These are phyloP conservation scores for Pulicaria dysenterica DNA, from an alignment of 129 eudicot genomes.

Conservation along the genomic window DNA sequence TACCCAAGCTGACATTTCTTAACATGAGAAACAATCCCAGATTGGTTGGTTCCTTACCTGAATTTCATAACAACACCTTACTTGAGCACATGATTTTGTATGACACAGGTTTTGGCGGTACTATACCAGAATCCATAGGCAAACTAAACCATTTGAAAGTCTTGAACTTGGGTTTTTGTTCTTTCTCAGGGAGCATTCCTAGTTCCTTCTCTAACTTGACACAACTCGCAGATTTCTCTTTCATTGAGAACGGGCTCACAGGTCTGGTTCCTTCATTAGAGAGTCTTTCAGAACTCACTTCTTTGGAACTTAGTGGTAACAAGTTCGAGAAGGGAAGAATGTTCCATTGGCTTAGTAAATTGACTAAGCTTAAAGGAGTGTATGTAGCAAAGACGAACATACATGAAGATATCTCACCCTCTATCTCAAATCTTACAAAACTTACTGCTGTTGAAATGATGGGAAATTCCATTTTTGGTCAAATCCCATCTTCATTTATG, in stretches of 20 bases:
- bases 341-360: slow-evolving; percentile 8
- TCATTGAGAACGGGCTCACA: neutral
- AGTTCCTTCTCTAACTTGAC: slow-evolving; percentile 21
- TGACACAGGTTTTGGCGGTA: slow-evolving; percentile 19
- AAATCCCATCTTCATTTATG: slow-evolving; percentile 14
- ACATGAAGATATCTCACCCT: slow-evolving; percentile 12
- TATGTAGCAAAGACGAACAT: slow-evolving; percentile 6
- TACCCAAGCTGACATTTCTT: slow-evolving; percentile 19
- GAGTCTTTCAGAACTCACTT: neutral
- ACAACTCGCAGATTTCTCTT: slow-evolving; percentile 1
- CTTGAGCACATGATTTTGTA: neutral
- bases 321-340: neutral
- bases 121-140: slow-evolving; percentile 24
- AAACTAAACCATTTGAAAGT: neutral
- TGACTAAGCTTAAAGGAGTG: neutral
- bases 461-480: slow-evolving; percentile 16
- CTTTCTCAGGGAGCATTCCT: slow-evolving; percentile 27
- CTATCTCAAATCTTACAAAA: slow-evolving; percentile 29
- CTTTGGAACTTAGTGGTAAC: neutral
- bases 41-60: slow-evolving; percentile 1
- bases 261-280: neutral
- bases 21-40: neutral
- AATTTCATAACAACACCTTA: slow-evolving; percentile 10
- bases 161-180: neutral
- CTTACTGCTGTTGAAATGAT: neutral